Percentiles rank a stretch among this genome's conserved stretches.
Evolutionary conservation across 805 yeast genomes (phyloP).

Genomic region (Starmerella bacillaris): DNA sequence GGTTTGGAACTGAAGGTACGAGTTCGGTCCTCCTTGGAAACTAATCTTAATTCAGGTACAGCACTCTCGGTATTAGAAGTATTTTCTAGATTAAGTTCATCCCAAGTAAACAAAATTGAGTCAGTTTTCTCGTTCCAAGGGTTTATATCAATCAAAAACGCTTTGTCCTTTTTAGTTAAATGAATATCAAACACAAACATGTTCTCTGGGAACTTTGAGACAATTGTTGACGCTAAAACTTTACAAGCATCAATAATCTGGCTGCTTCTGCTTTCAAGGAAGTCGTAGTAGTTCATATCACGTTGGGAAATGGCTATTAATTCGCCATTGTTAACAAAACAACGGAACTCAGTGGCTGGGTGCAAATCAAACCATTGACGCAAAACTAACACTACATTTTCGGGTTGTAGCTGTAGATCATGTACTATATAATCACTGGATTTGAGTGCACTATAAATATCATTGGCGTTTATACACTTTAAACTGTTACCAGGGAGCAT

Average conservation of each 20-base stretch:
- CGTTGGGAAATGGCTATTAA: slow-evolving; percentile 69
- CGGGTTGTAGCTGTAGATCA: slow-evolving; percentile 49
- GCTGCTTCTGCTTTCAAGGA: slow-evolving; percentile 35
- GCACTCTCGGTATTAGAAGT: slow-evolving; percentile 10
- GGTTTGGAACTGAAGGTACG: slow-evolving; percentile 66
- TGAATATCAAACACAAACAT: slow-evolving; percentile 64
- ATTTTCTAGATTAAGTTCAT: slow-evolving; percentile 30
- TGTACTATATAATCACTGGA: slow-evolving; percentile 78
- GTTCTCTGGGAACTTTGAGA: slow-evolving; percentile 34
- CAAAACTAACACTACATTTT: slow-evolving; percentile 32
- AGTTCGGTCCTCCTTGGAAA: slow-evolving; percentile 42
- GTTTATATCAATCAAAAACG: slow-evolving; percentile 66
- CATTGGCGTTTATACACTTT: slow-evolving; percentile 53
- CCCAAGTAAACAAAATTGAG: slow-evolving; percentile 65
- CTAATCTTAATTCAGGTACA: slow-evolving; percentile 37
- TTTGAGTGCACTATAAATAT: slow-evolving; percentile 62
- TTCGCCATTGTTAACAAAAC: slow-evolving; percentile 48
- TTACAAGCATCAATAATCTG: slow-evolving; percentile 33
- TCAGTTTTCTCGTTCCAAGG: slow-evolving; percentile 71
- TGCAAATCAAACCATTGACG: slow-evolving; percentile 69
- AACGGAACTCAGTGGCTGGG: slow-evolving; percentile 83
- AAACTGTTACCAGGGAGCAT: slow-evolving; percentile 60
- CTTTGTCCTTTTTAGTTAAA: slow-evolving; percentile 53
- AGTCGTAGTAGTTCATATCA: slow-evolving; percentile 69
- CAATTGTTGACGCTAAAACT: slow-evolving; percentile 29